Evolutionary conservation across 2,329 filamentous ascomycete species (phyloP), one percentile per base, ranked within the genome.

Genomic region (Periconia sp.): DNA sequence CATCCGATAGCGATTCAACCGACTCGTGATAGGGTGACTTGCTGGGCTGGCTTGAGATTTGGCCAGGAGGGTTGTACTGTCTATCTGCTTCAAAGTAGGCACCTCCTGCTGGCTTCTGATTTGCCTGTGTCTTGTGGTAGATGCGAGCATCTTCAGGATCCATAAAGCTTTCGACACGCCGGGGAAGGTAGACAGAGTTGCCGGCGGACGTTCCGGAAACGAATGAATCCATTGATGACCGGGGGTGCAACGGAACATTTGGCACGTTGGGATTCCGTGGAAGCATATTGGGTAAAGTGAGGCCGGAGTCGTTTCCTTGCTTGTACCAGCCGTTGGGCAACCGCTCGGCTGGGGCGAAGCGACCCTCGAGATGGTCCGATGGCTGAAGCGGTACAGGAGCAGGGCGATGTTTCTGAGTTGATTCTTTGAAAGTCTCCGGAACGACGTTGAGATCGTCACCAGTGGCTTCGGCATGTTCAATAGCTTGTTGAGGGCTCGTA

Each of bases 371-470:
- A 45, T 82, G 80, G 52, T 86, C 81, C 1, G 88, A 85, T 0
- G 92, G 92, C 54, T 87, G 82, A 16, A 96, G 75, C 69, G 82
- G 76, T 68, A 86, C 70, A 62, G 78, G 54, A 67, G 75, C 59
- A 71, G 77, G 57, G 49, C 82, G 61, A 21, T 71, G 66, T 42
- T 68, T 71, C 17, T 75, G 70, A 7, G 81, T 82, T 2, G 76
- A 73, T 2, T 74, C 64, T 50, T 80, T 79, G 73, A 96, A 96
- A 0, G 89, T 91, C 66, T 95, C 89, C 0, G 92, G 88, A 8
- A 95, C 83, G 36, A 96, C 82, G 56, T 96, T 96, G 42, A 96
- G 81, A 53, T 96, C 92, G 62, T 97, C 91, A 0, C 91, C 92
- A 9, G 80, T 78, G 33, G 85, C 80, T 61, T 88, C 84, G 12